phyloP scores from a whole-genome alignment of 1,139 yeast genomes.

The Blastobotrys niveus region DNA sequence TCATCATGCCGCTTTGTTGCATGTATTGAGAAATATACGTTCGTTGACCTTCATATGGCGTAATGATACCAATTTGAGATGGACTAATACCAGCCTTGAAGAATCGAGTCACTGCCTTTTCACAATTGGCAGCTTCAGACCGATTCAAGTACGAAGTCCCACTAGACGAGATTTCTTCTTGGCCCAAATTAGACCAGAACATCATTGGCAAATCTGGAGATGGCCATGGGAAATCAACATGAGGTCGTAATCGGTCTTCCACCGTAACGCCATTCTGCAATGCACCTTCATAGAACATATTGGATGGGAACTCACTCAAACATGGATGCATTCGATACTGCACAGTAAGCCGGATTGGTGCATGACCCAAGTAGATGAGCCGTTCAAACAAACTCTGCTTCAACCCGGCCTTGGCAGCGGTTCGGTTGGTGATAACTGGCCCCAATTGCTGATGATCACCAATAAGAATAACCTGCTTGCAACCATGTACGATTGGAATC shows the following conservation, averaged over 20 bases:
- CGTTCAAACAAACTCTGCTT: slow-evolving; percentile 83
- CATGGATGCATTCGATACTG: slow-evolving; percentile 96
- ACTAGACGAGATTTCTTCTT: slow-evolving; percentile 77
- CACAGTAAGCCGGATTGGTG: slow-evolving; percentile 80
- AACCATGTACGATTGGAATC: slow-evolving; percentile 84
- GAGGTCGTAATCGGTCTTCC: slow-evolving; percentile 55
- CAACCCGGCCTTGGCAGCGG: slow-evolving; percentile 82
- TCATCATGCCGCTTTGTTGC: slow-evolving; percentile 63
- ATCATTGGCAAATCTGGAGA: slow-evolving; percentile 77
- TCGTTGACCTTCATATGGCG: slow-evolving; percentile 94
- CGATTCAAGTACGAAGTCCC: slow-evolving; percentile 86
- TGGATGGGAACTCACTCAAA: slow-evolving; percentile 80
- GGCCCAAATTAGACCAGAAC: slow-evolving; percentile 90
- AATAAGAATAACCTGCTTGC: slow-evolving; percentile 80
- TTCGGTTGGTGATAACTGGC: slow-evolving; percentile 75
- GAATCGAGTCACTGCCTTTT: slow-evolving; percentile 65
- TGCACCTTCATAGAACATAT: slow-evolving; percentile 89
- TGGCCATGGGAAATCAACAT: slow-evolving; percentile 84
- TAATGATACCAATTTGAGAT: slow-evolving; percentile 81
- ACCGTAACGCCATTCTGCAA: slow-evolving; percentile 86
- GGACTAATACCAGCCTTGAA: slow-evolving; percentile 79
- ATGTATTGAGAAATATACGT: slow-evolving; percentile 76
- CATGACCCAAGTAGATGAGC: slow-evolving; percentile 74
- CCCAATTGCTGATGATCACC: slow-evolving; percentile 97
- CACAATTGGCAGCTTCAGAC: slow-evolving; percentile 88